Conservation (phyloP, 129 eudicot genomes). For the Centella asiatica region DNA sequence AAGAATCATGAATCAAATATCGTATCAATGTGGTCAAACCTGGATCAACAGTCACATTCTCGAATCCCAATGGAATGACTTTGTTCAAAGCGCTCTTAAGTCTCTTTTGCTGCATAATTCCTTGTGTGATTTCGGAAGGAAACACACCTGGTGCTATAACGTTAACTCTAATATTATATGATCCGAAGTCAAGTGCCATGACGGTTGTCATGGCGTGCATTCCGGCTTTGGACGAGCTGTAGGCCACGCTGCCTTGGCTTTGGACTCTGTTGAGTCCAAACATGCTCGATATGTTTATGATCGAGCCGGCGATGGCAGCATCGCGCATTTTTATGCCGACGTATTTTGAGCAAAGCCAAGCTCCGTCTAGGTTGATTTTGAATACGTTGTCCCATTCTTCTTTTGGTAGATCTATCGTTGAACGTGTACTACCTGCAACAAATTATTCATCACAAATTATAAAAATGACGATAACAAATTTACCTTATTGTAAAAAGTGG, state of each 20-base stretch:
- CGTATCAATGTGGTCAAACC: not conserved
- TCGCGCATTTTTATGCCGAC: not conserved
- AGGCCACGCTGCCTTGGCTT: not conserved
- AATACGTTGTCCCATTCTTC: not conserved
- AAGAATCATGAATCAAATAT: not conserved
- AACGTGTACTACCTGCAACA: not conserved
- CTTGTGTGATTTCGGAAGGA: slow-evolving; percentile 1
- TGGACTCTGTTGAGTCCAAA: not conserved
- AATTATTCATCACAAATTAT: not conserved
- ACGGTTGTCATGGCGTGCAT: slow-evolving; percentile 1
- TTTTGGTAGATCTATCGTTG: not conserved
- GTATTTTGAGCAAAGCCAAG: not conserved
- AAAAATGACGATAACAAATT: too few species aligned
- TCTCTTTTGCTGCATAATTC: not conserved
- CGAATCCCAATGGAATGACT: not conserved
- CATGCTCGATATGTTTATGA: not conserved
- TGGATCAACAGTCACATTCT: not conserved
- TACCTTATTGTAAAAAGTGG: too few species aligned
- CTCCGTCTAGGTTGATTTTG: not conserved
- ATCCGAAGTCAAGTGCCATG: not conserved
- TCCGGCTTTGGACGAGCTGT: not conserved
- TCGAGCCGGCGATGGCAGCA: not conserved
- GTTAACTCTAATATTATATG: not conserved
- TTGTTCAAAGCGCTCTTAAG: not conserved
- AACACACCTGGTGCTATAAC: not conserved